phyloP scores from a whole-genome alignment of 192 early-diverging fungal genomes.

The Haplosporangium gracile region DNA sequence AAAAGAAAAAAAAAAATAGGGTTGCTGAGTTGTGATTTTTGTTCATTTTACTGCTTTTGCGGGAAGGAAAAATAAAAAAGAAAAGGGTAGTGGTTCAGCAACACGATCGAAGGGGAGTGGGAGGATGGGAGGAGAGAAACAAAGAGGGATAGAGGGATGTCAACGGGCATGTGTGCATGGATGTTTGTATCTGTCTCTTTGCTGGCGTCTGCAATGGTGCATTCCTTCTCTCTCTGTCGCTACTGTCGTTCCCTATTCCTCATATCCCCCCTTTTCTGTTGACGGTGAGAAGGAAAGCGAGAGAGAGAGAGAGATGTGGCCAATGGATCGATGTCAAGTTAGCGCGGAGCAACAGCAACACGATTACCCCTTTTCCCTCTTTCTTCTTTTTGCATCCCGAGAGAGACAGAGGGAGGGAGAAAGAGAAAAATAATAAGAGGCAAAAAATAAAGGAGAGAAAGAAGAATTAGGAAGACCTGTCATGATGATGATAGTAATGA shows the following conservation, averaged over 20 bases:
- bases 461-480: not conserved
- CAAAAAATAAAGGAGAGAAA: not conserved
- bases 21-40: constrained; percentile 3
- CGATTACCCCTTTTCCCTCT: not conserved
- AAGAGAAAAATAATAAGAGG: not conserved
- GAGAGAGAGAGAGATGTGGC: not conserved
- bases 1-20: constrained; percentile 1
- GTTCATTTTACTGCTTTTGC: constrained; percentile 1
- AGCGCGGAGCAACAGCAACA: not conserved
- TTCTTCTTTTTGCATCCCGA: no score
- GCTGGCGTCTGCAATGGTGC: not conserved
- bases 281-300: not conserved
- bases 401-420: not conserved
- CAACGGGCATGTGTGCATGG: not conserved
- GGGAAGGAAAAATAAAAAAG: not conserved
- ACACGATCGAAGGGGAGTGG: not conserved
- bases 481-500: not conserved
- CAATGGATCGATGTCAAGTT: not conserved
- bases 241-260: no score
- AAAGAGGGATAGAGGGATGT: not conserved
- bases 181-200: not conserved
- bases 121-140: not conserved
- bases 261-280: not conserved
- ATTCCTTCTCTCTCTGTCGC: not conserved
- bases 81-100: not conserved